These are phyloP conservation scores for Cicer bijugum DNA, from an alignment of 306 rosid species.

Conservation along the genomic window DNA sequence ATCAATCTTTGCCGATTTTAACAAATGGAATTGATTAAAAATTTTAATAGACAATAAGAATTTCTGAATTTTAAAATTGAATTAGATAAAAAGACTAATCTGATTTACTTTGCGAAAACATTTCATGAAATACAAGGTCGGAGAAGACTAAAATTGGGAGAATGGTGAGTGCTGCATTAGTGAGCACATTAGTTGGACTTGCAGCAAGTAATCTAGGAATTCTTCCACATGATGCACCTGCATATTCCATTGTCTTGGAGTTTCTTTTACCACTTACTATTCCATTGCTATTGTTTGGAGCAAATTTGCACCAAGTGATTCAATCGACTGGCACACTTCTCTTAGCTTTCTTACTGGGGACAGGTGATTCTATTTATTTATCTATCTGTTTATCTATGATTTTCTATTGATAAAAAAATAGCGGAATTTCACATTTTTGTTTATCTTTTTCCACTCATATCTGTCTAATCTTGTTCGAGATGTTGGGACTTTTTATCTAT, in stretches of 20 bases:
- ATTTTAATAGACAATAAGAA: too few relatives aligned
- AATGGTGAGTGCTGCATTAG: slow-evolving; percentile 75
- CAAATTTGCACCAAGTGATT: slow-evolving; percentile 58
- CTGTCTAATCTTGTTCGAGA: too few relatives aligned
- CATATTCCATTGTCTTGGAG: slow-evolving; percentile 68
- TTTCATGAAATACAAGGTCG: slow-evolving; percentile 42
- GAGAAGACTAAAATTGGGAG: slow-evolving; percentile 82
- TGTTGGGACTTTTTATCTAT: too few relatives aligned
- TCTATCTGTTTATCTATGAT: not conserved
- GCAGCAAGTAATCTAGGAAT: slow-evolving; percentile 74
- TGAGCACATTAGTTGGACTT: slow-evolving; percentile 78
- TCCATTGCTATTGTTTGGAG: slow-evolving; percentile 71
- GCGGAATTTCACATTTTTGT: too few relatives aligned
- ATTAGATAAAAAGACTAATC: too few relatives aligned
- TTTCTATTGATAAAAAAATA: too few relatives aligned
- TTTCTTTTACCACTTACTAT: slow-evolving; percentile 63
- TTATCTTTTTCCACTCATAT: too few relatives aligned
- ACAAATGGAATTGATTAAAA: too few relatives aligned
- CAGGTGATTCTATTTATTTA: slow-evolving; percentile 46
- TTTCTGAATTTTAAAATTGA: too few relatives aligned
- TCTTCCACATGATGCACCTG: slow-evolving; percentile 65
- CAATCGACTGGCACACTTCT: slow-evolving; percentile 63
- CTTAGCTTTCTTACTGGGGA: slow-evolving; percentile 65
- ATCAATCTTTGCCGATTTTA: too few relatives aligned
- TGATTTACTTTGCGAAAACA: too few relatives aligned